These are phyloP conservation scores for Smittium mucronatum DNA, from an alignment of 371 early-diverging fungal genomes.

Conservation along the genomic window DNA sequence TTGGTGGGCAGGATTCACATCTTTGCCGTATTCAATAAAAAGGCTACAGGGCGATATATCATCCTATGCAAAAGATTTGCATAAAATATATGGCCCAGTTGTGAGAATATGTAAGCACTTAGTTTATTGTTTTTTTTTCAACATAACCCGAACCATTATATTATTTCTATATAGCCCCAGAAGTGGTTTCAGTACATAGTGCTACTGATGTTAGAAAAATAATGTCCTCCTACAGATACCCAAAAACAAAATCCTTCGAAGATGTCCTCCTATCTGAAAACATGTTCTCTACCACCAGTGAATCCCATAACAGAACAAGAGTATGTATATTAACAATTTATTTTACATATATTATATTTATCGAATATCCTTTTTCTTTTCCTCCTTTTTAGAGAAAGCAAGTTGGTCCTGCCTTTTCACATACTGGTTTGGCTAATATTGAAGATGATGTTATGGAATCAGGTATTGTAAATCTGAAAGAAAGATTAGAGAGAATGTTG, in stretches of 20 bases:
- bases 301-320: not conserved
- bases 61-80: too few relatives aligned
- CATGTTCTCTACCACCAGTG: not conserved
- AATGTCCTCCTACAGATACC: not conserved
- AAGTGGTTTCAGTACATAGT: not conserved
- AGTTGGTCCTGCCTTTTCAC: not conserved
- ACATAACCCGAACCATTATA: too few relatives aligned
- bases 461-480: not conserved
- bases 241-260: not conserved
- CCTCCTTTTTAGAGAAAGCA: not conserved
- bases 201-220: not conserved
- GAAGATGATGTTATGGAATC: not conserved
- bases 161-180: too few relatives aligned
- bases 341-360: not conserved
- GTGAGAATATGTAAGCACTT: too few relatives aligned
- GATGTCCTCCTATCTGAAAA: not conserved
- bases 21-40: too few relatives aligned
- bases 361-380: not conserved
- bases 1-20: too few relatives aligned
- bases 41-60: too few relatives aligned
- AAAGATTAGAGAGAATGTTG: not conserved
- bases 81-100: too few relatives aligned
- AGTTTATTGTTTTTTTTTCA: too few relatives aligned
- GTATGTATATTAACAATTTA: not conserved
- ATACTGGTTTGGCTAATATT: not conserved